phyloP scores from a whole-genome alignment of 2,329 filamentous ascomycete species.

The Fusarium paranaense region DNA sequence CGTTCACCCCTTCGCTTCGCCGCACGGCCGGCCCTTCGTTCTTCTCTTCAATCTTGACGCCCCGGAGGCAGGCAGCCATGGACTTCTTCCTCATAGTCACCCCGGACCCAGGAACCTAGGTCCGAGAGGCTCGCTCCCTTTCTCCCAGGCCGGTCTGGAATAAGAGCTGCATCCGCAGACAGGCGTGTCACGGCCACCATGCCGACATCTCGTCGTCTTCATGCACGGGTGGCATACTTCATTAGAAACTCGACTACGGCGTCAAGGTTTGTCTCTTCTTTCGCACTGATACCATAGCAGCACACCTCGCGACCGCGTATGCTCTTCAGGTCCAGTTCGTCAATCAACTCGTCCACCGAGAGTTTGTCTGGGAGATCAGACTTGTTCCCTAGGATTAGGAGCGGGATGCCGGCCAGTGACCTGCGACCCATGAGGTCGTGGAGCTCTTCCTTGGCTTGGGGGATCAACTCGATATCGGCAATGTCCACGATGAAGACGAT shows the following conservation, averaged over 20 bases:
- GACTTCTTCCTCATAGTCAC: background rate
- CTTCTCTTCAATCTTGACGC: slow-evolving; percentile 11
- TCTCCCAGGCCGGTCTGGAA: background rate
- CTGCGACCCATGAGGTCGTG: slow-evolving; percentile 89
- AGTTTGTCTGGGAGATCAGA: slow-evolving; percentile 93
- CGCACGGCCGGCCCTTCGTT: slow-evolving; percentile 28
- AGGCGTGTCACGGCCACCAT: slow-evolving; percentile 21
- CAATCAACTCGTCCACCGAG: slow-evolving; percentile 94
- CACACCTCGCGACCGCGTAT: slow-evolving; percentile 94
- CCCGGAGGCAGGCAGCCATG: slow-evolving; percentile 4
- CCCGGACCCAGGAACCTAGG: slow-evolving; percentile 6
- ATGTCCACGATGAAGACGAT: slow-evolving; percentile 99
- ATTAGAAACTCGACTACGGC: slow-evolving; percentile 97
- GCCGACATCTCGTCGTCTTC: slow-evolving; percentile 21
- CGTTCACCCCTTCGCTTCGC: slow-evolving; percentile 35
- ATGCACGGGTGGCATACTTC: slow-evolving; percentile 80
- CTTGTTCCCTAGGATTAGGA: slow-evolving; percentile 96
- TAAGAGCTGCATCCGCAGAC: slow-evolving; percentile 14
- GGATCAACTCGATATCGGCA: slow-evolving; percentile 83
- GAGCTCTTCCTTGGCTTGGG: slow-evolving; percentile 90
- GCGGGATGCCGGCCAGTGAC: slow-evolving; percentile 87
- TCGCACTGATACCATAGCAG: slow-evolving; percentile 98
- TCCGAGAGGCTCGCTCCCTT: slow-evolving; percentile 1
- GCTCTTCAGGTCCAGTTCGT: slow-evolving; percentile 87
- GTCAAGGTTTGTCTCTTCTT: slow-evolving; percentile 98